Evolutionary conservation across 2,329 filamentous ascomycete genomes (phyloP), one percentile per base, ranked within the genome.

Genomic region (Microsporum ferrugineum): DNA sequence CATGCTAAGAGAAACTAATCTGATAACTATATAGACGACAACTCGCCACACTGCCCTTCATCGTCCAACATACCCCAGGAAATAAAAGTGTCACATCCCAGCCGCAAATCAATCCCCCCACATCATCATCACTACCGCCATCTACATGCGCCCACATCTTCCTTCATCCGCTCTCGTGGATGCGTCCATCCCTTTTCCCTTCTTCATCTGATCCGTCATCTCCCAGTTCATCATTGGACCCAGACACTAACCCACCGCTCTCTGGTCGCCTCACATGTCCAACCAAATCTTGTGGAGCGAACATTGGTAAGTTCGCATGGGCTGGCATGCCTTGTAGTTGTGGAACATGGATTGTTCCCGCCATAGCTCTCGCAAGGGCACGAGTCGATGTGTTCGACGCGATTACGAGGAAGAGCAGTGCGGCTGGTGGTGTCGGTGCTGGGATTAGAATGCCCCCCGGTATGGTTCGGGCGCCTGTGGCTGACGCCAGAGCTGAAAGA

Each of bases 291-390:
- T 99, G 94, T 73, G 84, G 83, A 55, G 85, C 88, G 45, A 90
- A 89, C 59, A 84, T 97, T 56, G 94, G 94, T 43, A 88, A 94
- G 68, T 99, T 96, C 71, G 88, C 92, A 59, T 99, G 94, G 94
- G 90, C 95, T 72, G 94, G 94, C 12, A 87, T 96, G 80, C 86
- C 85, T 72, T 99, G 94, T 76, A 94, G 85, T 70, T 99, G 94
- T 73, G 85, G 87, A 41, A 84, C 87, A 64, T 97, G 94, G 92
- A 82, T 96, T 27, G 88, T 91, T 58, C 92, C 94, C 6, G 91
- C 88, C 0, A 94, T 99, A 71, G 92, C 88, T 63, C 78, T 97
- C 63, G 87, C 90, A 60, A 88, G 86, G 73, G 86, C 88, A 59
- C 86, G 86, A 67, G 87, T 96, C 41, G 94, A 97, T 72, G 87